Conservation (phyloP, 345 rosid species). For the Eucalyptus regnans region DNA sequence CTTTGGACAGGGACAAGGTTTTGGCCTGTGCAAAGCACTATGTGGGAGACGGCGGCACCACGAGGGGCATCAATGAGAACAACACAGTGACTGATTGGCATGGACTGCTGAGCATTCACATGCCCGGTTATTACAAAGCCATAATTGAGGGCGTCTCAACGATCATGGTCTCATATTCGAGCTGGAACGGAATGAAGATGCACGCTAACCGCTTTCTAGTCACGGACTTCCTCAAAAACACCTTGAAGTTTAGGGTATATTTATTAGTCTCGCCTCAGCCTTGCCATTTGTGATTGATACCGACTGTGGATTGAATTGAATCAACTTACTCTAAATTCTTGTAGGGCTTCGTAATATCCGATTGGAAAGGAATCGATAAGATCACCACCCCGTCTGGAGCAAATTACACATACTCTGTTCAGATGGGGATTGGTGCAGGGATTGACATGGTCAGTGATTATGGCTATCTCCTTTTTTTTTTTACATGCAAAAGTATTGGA, state of each 20-base stretch:
- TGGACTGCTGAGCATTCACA: conserved; percentile 44
- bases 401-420: conserved; percentile 54
- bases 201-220: conserved; percentile 44
- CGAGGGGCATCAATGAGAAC: conserved; percentile 55
- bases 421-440: conserved; percentile 37
- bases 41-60: conserved; percentile 77
- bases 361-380: conserved; percentile 65
- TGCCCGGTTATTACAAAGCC: conserved; percentile 44
- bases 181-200: conserved; percentile 64
- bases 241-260: conserved; percentile 44
- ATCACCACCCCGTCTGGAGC: conserved; percentile 42
- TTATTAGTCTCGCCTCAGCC: background rate
- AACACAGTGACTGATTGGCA: conserved; percentile 22
- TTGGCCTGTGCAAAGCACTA: conserved; percentile 85
- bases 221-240: conserved; percentile 41
- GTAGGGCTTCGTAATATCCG: conserved; percentile 80
- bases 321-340: background rate
- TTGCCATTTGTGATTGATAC: background rate
- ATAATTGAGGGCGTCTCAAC: conserved; percentile 58
- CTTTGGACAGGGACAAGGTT: conserved; percentile 37
- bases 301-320: background rate
- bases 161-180: conserved; percentile 66
- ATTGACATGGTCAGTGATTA: conserved; percentile 53
- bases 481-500: background rate
- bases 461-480: background rate